Percentiles rank a stretch among this genome's conserved stretches.
phyloP scores from a whole-genome alignment of 805 yeast species.

The Lipomyces oligophaga region DNA sequence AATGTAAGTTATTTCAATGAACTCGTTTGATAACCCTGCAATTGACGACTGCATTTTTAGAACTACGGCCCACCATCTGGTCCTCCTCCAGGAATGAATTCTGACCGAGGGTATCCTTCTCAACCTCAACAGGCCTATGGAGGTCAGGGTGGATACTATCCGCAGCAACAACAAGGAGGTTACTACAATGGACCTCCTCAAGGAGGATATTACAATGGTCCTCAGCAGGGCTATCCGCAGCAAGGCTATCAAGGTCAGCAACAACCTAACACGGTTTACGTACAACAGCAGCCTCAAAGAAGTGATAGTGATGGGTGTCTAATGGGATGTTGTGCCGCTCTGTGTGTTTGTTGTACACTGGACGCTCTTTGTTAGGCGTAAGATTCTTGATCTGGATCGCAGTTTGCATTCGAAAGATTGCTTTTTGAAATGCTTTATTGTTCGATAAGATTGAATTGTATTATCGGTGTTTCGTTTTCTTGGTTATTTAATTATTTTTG shows the following conservation, averaged over 20 bases:
- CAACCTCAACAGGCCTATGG: constrained; percentile 19
- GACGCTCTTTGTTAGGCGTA: constrained; percentile 25
- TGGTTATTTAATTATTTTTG: no score
- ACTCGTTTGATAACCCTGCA: background rate
- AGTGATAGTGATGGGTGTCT: constrained; percentile 16
- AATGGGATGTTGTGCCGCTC: constrained; percentile 29
- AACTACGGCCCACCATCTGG: constrained; percentile 23
- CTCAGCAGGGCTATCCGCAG: constrained; percentile 13
- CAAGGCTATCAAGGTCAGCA: constrained; percentile 19
- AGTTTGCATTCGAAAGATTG: no score
- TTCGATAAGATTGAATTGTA: no score
- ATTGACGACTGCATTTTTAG: background rate
- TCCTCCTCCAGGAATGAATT: constrained; percentile 9
- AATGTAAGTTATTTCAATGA: background rate
- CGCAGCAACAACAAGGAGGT: constrained; percentile 22
- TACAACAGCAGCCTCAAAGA: constrained; percentile 16
- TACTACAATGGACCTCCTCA: constrained; percentile 10
- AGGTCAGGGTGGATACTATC: constrained; percentile 21
- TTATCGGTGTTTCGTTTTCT: no score
- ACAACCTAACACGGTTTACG: constrained; percentile 8
- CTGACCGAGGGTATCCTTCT: constrained; percentile 25
- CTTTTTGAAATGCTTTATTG: no score
- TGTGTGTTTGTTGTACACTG: constrained; percentile 30
- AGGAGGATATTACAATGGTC: constrained; percentile 16
- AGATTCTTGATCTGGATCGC: no score